Conservation (phyloP, 495 filamentous ascomycete genomes). For the Penicillium egyptiacum region DNA sequence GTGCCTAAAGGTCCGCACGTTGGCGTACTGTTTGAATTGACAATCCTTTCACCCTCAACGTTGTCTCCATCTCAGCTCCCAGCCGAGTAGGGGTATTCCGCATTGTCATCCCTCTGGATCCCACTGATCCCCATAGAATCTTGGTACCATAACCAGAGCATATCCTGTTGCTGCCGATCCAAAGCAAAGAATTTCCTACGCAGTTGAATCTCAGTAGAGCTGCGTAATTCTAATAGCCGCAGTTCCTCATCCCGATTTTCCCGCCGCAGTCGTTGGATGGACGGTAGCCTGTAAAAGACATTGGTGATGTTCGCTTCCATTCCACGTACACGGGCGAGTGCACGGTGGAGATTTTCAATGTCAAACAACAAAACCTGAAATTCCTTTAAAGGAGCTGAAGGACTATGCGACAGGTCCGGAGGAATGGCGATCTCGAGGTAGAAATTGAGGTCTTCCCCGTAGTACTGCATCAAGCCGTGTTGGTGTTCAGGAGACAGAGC, state of each 20-base stretch:
- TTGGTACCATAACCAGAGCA: constrained; percentile 1
- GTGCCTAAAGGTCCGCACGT: too few species aligned
- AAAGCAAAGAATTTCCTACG: neutral
- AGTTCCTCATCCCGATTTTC: neutral
- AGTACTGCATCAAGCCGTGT: neutral
- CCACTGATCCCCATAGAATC: neutral
- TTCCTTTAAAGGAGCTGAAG: neutral
- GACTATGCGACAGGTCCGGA: neutral
- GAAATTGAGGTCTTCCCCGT: neutral
- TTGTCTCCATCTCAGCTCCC: neutral
- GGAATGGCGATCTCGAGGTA: neutral
- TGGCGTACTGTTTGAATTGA: too few species aligned
- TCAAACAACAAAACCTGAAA: neutral
- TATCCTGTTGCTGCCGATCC: neutral
- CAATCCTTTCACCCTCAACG: too few species aligned
- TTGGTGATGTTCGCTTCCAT: neutral
- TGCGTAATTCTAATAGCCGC: neutral
- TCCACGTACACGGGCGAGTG: constrained; percentile 1
- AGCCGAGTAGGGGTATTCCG: neutral
- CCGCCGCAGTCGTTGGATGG: neutral
- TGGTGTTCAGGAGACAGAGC: neutral
- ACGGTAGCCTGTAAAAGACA: neutral
- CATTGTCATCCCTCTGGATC: neutral
- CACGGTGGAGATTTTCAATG: neutral
- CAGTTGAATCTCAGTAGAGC: neutral